Base-by-base conservation (phyloP, 805 yeast species). In the Torulaspora microellipsoides region DNA sequence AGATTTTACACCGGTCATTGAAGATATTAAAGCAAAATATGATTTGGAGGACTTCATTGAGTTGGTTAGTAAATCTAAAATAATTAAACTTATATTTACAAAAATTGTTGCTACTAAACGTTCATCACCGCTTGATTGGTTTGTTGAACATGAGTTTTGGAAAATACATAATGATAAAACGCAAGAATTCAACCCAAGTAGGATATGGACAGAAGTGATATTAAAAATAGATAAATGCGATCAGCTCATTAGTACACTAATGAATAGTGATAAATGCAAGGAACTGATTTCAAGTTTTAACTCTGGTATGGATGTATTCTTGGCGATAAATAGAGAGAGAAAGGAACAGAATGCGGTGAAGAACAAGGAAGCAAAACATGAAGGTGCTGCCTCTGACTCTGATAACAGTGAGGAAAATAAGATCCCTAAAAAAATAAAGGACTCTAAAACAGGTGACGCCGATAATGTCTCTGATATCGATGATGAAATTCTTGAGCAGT, bases 261-360 rank as follows among this genome's bases (percentile, higher is more conserved):
- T 80, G 41, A 69, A 70, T 42, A 60, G 75, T 49, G 70, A 70
- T 31, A 67, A 73, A 33, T 68, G 72, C n/a, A 70, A 78, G 49
- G 76, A 77, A 15, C 59, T 72, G 23, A 58, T 75, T 40, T 64
- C 68, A 3, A 59, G 64, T 15, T 68, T 71, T 38, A 70, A 67
- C 31, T 55, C 62, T 34, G 67, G 70, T 44, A 61, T 70, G 56
- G 68, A 66, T 48, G 57, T 66, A 10, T 56, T 69, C 13, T 47
- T 66, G 38, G 67, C 63, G 11, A 60, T 55, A 13, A 60, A 58
- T 37, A 62, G 55, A 40, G 64, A 53, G 27, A 56, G 52, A 28
- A 55, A 50, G 30, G 31, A 8, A 9, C 41, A 44, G 28, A 47
- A 36, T 12, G 27, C 40, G 27, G 40, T 11, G 23, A 41, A 46